Evolutionary conservation across 345 rosid genomes (phyloP).

Genomic region (Eutrema heterophyllum): DNA sequence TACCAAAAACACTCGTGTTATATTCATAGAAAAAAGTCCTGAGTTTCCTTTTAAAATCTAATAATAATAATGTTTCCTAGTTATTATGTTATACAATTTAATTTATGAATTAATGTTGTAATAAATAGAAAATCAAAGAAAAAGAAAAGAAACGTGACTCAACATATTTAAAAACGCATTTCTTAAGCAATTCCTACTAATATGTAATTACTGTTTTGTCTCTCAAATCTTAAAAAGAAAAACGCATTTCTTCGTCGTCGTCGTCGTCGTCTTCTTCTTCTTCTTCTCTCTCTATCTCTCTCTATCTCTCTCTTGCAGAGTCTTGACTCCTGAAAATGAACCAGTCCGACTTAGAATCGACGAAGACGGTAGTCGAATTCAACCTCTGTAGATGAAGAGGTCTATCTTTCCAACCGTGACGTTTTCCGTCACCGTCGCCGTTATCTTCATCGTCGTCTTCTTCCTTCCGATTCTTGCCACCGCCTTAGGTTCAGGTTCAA

Average conservation of each 20-base stretch:
- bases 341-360: conserved; percentile 23
- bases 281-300: neutral
- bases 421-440: conserved; percentile 19
- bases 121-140: neutral
- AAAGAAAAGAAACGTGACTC: conserved; percentile 14
- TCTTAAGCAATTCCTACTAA: conserved; percentile 2
- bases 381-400: conserved; percentile 48
- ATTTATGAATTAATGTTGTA: neutral
- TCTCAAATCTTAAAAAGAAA: neutral
- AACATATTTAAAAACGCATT: conserved; percentile 4
- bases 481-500: conserved; percentile 68
- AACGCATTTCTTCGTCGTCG: conserved; percentile 16
- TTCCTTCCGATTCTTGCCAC: conserved; percentile 6
- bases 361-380: conserved; percentile 24
- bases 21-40: neutral
- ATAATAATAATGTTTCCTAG: neutral
- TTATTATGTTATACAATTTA: neutral
- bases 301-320: neutral
- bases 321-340: conserved; percentile 43
- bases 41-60: neutral
- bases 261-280: conserved; percentile 17
- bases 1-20: neutral
- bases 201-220: conserved; percentile 24
- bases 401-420: conserved; percentile 25
- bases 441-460: neutral